Evolutionary conservation across 2,329 filamentous ascomycete genomes (phyloP).

Genomic region (Colletotrichum musae): DNA sequence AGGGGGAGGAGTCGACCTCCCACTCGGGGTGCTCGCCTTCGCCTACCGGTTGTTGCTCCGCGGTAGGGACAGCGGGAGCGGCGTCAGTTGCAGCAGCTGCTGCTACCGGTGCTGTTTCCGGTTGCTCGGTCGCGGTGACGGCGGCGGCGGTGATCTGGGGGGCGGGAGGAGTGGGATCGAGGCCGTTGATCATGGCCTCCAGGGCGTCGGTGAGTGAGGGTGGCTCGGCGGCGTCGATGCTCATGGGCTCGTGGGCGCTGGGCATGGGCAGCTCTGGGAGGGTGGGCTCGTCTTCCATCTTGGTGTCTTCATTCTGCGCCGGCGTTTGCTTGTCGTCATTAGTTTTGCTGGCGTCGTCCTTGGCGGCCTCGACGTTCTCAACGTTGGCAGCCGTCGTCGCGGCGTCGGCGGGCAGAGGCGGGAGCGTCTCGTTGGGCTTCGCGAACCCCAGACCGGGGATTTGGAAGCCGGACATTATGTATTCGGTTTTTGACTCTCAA

Average conservation of each 20-base stretch:
- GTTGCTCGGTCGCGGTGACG: too few relatives aligned
- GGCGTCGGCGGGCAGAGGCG: conserved; percentile 54
- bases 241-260: conserved; percentile 52
- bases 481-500: background rate
- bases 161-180: conserved; percentile 43
- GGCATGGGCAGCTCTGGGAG: background rate
- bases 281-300: conserved; percentile 20
- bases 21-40: conserved; percentile 78
- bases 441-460: conserved; percentile 61
- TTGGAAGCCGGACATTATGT: conserved; percentile 59
- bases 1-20: conserved; percentile 85
- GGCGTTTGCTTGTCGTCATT: background rate
- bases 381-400: conserved; percentile 48
- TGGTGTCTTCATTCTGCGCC: conserved; percentile 21
- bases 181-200: conserved; percentile 60
- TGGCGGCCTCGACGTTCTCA: conserved; percentile 17
- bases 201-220: conserved; percentile 59
- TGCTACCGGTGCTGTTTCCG: too few relatives aligned
- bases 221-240: conserved; percentile 53
- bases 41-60: conserved; percentile 43
- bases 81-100: background rate
- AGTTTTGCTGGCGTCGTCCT: background rate
- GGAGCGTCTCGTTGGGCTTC: conserved; percentile 58
- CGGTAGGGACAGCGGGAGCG: conserved; percentile 12
- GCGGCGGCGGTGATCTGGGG: background rate